Percentiles rank a stretch among this genome's conserved stretches.
Evolutionary conservation across 2,329 filamentous ascomycete genomes (phyloP).

Genomic region (Colletotrichum musicola): DNA sequence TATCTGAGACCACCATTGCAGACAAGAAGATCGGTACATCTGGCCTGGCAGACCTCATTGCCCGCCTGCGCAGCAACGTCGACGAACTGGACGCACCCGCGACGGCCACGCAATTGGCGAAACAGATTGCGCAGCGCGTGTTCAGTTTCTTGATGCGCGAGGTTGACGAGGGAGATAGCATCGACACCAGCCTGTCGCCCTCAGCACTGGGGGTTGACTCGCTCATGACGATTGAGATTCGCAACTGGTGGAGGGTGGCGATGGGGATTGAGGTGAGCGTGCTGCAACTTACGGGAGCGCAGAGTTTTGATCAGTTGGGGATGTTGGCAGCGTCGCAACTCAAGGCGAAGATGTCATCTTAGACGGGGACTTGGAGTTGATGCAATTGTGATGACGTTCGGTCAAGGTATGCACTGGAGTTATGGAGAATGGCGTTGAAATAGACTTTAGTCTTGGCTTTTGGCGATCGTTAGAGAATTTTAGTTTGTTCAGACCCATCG

Average conservation of each 20-base stretch:
- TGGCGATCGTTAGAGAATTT: too few relatives aligned
- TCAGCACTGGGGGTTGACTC: slow-evolving; percentile 34
- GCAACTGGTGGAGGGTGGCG: slow-evolving; percentile 35
- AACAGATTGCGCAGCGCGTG: background rate
- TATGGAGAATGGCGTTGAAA: too few relatives aligned
- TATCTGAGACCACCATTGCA: too few relatives aligned
- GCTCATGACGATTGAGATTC: slow-evolving; percentile 36
- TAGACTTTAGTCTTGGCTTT: too few relatives aligned
- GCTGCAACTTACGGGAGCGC: slow-evolving; percentile 17
- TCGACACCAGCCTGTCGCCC: slow-evolving; percentile 24
- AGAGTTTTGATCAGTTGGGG: slow-evolving; percentile 27
- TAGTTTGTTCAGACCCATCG: too few relatives aligned
- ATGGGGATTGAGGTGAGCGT: slow-evolving; percentile 21
- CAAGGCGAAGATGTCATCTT: background rate
- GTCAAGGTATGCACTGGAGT: too few relatives aligned
- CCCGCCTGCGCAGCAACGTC: background rate
- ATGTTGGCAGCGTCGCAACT: slow-evolving; percentile 9
- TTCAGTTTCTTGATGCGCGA: slow-evolving; percentile 14
- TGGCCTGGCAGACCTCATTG: slow-evolving; percentile 1
- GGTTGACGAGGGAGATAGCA: background rate
- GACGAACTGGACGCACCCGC: slow-evolving; percentile 1
- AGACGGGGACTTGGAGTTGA: background rate
- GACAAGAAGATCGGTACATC: background rate
- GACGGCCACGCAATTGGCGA: background rate
- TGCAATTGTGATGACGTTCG: background rate